Conservation (phyloP, 768 basidiomycete genomes). For the Dendrothele bispora region DNA sequence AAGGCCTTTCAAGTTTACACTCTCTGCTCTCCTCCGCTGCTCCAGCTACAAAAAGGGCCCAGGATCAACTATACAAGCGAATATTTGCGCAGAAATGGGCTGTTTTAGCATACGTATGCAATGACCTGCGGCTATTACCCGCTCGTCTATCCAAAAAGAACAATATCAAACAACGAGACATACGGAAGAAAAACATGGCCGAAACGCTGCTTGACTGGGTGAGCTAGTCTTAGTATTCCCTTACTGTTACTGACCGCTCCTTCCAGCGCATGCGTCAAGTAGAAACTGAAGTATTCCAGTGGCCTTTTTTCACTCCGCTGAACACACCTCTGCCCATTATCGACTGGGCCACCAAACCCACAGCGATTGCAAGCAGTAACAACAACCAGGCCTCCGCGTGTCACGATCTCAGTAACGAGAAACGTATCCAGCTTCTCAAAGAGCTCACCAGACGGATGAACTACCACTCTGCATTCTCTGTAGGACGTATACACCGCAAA, state of each 20-base stretch:
- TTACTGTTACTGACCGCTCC: background rate
- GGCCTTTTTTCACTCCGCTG: background rate
- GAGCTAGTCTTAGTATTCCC: background rate
- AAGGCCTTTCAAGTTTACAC: background rate
- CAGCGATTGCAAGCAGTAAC: background rate
- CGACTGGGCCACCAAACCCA: background rate
- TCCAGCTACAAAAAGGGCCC: background rate
- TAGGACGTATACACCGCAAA: background rate
- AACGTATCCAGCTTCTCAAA: background rate
- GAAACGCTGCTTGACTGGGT: background rate
- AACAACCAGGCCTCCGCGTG: background rate
- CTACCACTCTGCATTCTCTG: background rate
- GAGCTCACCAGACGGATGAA: background rate
- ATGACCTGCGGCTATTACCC: slow-evolving; percentile 1
- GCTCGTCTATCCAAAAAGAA: too few species aligned
- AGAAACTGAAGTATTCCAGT: background rate
- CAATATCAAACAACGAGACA: background rate
- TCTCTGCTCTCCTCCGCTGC: background rate
- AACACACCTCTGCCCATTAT: background rate
- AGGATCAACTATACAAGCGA: background rate
- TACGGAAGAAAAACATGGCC: background rate
- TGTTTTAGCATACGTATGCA: background rate
- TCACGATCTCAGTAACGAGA: background rate
- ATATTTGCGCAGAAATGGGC: background rate
- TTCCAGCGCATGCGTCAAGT: background rate